Conservation (phyloP, 78 protist species). For the Dictyostelium firmibasis region DNA sequence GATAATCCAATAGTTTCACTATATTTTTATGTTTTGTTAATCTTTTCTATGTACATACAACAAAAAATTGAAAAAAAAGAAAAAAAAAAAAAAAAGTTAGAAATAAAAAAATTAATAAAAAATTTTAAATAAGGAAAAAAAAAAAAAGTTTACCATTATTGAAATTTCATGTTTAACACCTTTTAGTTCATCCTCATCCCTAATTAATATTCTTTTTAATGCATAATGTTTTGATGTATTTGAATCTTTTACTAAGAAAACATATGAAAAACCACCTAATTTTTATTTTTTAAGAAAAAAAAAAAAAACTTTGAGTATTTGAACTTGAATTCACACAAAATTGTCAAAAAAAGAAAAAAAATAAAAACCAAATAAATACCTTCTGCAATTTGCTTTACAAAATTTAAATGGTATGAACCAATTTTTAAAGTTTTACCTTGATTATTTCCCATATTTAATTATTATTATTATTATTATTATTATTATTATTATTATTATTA, state of each 20-base stretch:
- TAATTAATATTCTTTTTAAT: slow-evolving; percentile 55
- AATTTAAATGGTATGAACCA: slow-evolving; percentile 49
- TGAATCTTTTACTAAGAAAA: slow-evolving; percentile 54
- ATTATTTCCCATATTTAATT: slow-evolving; percentile 45
- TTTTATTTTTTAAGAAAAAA: neutral
- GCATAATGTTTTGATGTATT: slow-evolving; percentile 50
- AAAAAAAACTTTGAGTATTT: neutral
- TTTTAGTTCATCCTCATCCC: slow-evolving; percentile 47
- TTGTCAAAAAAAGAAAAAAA: neutral
- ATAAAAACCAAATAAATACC: neutral
- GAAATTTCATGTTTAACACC: slow-evolving; percentile 46
- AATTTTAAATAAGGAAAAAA: too few relatives aligned
- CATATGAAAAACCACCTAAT: slow-evolving; percentile 71
- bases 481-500: neutral
- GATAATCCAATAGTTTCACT: slow-evolving; percentile 58
- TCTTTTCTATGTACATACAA: slow-evolving; percentile 27
- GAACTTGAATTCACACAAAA: neutral
- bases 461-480: neutral
- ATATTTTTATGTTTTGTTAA: slow-evolving; percentile 69
- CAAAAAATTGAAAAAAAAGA: neutral
- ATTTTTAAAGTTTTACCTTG: slow-evolving; percentile 54
- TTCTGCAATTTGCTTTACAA: slow-evolving; percentile 73
- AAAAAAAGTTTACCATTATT: slow-evolving; percentile 25
- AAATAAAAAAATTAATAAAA: neutral
- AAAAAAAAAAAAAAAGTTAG: neutral